A percentile compares a stretch with the other conserved stretches of the same genome.
phyloP scores from a whole-genome alignment of 345 rosid species.

The Laguncularia racemosa region DNA sequence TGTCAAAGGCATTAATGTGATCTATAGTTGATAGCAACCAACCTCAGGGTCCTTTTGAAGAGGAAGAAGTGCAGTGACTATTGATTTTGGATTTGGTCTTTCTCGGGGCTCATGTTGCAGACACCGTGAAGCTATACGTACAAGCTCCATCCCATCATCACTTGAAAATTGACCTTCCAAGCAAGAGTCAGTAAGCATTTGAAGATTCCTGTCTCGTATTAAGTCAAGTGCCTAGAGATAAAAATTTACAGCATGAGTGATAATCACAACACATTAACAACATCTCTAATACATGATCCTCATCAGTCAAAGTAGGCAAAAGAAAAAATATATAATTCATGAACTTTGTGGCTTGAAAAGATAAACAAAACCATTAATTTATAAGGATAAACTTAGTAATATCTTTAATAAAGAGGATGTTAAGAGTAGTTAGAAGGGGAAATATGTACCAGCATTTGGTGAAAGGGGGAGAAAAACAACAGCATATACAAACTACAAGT shows the following conservation, averaged over 20 bases:
- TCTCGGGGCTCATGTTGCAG: constrained; percentile 79
- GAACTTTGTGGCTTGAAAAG: too few species aligned
- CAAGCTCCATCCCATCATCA: constrained; percentile 67
- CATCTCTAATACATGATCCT: too few species aligned
- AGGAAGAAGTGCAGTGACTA: constrained; percentile 62
- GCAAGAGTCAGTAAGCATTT: constrained; percentile 79
- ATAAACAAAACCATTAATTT: too few species aligned
- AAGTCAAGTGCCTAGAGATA: constrained; percentile 76
- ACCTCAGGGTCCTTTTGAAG: constrained; percentile 87
- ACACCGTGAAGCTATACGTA: constrained; percentile 72
- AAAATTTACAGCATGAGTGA: background rate
- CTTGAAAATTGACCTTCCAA: constrained; percentile 75
- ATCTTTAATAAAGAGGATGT: too few species aligned
- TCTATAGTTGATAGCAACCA: constrained; percentile 5
- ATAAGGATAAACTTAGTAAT: too few species aligned
- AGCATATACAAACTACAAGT: too few species aligned
- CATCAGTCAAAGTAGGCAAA: background rate
- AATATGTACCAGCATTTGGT: too few species aligned
- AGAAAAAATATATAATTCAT: background rate
- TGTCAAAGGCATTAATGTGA: background rate
- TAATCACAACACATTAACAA: too few species aligned
- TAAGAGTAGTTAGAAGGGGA: too few species aligned
- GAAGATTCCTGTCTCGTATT: constrained; percentile 76
- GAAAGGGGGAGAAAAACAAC: too few species aligned
- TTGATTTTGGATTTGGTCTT: constrained; percentile 65